Evolutionary conservation across 495 filamentous ascomycete genomes (phyloP), one percentile per base, ranked within the genome.

Genomic region (Xylaria longipes): DNA sequence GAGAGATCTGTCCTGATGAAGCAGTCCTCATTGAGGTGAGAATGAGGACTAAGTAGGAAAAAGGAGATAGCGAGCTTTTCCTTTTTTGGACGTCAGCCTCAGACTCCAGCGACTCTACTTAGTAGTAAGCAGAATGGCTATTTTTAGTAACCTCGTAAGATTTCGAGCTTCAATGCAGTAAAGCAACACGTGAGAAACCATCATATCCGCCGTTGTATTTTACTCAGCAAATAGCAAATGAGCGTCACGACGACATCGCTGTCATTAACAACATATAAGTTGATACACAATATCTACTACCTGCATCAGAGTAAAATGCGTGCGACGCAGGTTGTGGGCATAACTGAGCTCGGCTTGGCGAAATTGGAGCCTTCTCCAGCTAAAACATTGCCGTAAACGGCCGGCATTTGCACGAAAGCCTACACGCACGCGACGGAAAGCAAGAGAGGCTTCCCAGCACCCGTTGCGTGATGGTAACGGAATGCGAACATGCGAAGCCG

Each of bases 71-170:
- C 29, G 45, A 11, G 45, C 58, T 39, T 61, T 70, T 62, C 68
- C 57, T 0, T 6, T 50, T 70, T 70, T 9, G 68, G 68, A 70
- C 57, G 57, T 70, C 43, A 68, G 50, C 52, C 45, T 62, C 57
- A 61, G 37, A 39, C 29, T 69, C n/a, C 37, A 25, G 35, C 39
- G 35, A 25, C 29, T 56, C 65, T 27, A n/a, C n/a, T n/a, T n/a
- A n/a, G n/a, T n/a, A 69, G 67, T 69, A 69, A 69, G 67, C 67
- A 69, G 17, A 35, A 25, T n/a, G 3, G 22, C 54, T 69, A 69
- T 69, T 69, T 69, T 69, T 69, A 69, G 67, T 48, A 69, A 45
- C 37, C 54, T 37, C 48, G 65, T 67, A 67, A 67, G 65, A 67
- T 67, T 67, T 41, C 31, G 12, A 56, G 33, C 31, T 56, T 52